phyloP scores from a whole-genome alignment of 2,329 filamentous ascomycete genomes.

The Aureobasidium sp. region DNA sequence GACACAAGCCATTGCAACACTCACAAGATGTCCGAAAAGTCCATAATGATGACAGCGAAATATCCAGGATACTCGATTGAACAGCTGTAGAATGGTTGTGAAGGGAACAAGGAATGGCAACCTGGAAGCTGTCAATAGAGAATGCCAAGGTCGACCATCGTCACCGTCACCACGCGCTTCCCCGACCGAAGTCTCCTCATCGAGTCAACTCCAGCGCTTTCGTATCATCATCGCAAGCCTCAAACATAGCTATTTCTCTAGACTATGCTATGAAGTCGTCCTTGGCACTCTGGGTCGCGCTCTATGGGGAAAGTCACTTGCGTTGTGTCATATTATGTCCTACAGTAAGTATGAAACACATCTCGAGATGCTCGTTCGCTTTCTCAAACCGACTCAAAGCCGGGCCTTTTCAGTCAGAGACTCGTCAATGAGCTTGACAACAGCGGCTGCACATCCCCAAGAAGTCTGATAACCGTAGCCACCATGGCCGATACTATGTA shows the following conservation, averaged over 20 bases:
- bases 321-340: not conserved
- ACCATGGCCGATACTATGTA: constrained; percentile 75
- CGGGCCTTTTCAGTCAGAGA: constrained; percentile 24
- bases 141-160: constrained; percentile 6
- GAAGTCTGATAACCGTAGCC: constrained; percentile 60
- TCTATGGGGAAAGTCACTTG: no score
- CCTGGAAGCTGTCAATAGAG: constrained; percentile 7
- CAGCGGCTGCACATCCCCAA: constrained; percentile 38
- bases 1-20: not conserved
- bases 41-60: constrained; percentile 52
- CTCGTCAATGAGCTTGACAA: constrained; percentile 34
- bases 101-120: not conserved
- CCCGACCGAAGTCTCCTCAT: not conserved
- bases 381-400: constrained; percentile 20
- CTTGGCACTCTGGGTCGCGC: no score
- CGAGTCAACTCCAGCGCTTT: no score
- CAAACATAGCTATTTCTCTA: no score
- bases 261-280: no score
- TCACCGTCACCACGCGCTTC: constrained; percentile 1
- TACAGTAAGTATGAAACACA: no score
- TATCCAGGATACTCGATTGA: not conserved
- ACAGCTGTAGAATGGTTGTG: not conserved
- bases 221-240: not conserved
- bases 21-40: constrained; percentile 87
- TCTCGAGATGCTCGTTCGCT: no score